Base-by-base conservation (phyloP, 768 basidiomycete genomes). In the Russula brevipes region DNA sequence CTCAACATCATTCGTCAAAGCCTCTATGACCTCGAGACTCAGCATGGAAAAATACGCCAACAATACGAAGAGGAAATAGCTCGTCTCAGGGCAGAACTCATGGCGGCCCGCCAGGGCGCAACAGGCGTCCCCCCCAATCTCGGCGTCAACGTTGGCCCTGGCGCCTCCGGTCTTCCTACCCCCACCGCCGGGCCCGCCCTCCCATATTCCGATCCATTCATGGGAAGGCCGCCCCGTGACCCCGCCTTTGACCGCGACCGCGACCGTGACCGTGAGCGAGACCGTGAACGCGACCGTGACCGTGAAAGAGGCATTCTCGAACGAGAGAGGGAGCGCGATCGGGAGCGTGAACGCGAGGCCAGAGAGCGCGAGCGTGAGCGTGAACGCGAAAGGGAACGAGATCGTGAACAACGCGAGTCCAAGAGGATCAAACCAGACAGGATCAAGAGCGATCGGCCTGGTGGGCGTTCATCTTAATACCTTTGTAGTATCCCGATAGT, bases 1-100 rank as follows among this genome's bases (percentile, higher is more conserved):
- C 79, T 98, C 59, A 90, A 88, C 68, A 85, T 88, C 71, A 94
- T 99, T 70, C 85, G 94, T 41, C 88, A 93, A 70, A 85, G 89
- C 2, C 80, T 98, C 11, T 95, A 94, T 71, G 94, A 98, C 67
- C 86, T 99, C 59, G 96, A 99, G 73, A 77, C 85, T 0, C 88
- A 90, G 65, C 94, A 98, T 68, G 82, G 81, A 65, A 92, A 94
- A 78, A 85, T 93, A 57, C 82, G 93, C 39, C 84, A 88, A 64
- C 85, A 88, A 70, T 96, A 92, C 70, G 94, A 97, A 70, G 87
- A 90, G 2, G 94, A 97, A 68, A 77, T 96, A 60, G 76, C 77
- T 5, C 81, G 87, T 38, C 80, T 93, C 12, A 82, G 92, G 31
- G 76, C 82, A 4, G 89, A 93, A 71, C 77, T 89, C 39, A 80